Conservation (phyloP, 208 protist genomes). For the Leishmania lainsoni region DNA sequence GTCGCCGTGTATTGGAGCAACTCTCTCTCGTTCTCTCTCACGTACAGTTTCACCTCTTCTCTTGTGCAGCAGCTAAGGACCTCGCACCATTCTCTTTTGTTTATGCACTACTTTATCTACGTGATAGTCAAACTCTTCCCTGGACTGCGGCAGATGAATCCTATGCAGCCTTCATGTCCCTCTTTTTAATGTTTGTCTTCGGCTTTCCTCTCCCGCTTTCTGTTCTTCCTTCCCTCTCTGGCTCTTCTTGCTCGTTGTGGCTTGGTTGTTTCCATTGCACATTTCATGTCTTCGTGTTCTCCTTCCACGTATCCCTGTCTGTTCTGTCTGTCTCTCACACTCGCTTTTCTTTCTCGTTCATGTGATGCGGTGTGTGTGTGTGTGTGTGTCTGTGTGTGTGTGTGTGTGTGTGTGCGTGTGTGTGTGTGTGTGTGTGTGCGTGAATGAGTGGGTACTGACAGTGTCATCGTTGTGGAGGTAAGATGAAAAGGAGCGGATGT, state of each 20-base stretch:
- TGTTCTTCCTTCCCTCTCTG: not conserved
- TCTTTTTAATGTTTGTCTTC: not conserved
- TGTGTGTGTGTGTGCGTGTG: not conserved
- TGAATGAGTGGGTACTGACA: not conserved
- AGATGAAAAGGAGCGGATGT: not conserved
- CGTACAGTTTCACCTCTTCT: not conserved
- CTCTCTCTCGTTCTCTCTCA: not conserved
- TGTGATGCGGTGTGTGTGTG: not conserved
- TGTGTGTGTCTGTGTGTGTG: not conserved
- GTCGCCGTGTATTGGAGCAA: not conserved
- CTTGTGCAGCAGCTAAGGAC: not conserved
- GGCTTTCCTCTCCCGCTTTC: not conserved
- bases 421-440: not conserved
- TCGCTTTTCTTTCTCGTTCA: not conserved
- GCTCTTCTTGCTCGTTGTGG: not conserved
- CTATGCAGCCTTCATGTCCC: not conserved
- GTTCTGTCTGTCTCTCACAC: not conserved
- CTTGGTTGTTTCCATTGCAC: not conserved
- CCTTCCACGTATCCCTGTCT: not conserved
- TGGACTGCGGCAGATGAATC: not conserved
- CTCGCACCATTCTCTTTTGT: not conserved
- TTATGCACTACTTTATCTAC: not conserved
- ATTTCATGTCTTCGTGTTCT: conserved; percentile 1
- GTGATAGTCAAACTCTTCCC: not conserved
- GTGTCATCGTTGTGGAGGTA: not conserved